phyloP scores from a whole-genome alignment of 2,329 filamentous ascomycete species.

The Phaeophleospora eucalypticola region DNA sequence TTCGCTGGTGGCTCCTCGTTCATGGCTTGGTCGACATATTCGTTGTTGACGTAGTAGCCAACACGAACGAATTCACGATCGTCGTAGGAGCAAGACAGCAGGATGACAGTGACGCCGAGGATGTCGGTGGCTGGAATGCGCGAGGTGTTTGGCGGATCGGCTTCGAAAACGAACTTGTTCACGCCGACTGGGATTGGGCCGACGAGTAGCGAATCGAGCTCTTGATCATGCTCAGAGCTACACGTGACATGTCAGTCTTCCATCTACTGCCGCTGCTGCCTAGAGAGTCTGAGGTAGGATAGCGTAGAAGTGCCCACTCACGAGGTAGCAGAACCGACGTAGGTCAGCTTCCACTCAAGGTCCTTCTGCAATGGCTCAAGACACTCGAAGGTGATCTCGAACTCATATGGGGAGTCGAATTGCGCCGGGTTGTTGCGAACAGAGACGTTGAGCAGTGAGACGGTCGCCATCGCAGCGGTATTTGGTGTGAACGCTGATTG shows the following conservation, averaged over 20 bases:
- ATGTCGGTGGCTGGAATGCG: conserved; percentile 94
- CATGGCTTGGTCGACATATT: conserved; percentile 90
- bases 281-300: no score
- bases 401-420: conserved; percentile 89
- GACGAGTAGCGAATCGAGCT: conserved; percentile 93
- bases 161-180: conserved; percentile 98
- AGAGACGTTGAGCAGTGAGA: conserved; percentile 91
- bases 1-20: conserved; percentile 85
- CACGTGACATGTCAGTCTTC: conserved; percentile 8
- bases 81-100: conserved; percentile 95
- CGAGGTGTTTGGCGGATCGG: conserved; percentile 82
- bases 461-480: conserved; percentile 73
- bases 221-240: conserved; percentile 95
- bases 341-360: conserved; percentile 98
- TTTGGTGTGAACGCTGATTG: neutral
- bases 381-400: conserved; percentile 98
- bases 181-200: conserved; percentile 96
- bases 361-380: conserved; percentile 93
- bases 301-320: no score
- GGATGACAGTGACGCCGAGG: conserved; percentile 92
- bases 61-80: conserved; percentile 95
- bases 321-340: conserved; percentile 97
- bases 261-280: conserved; percentile 4
- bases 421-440: conserved; percentile 95
- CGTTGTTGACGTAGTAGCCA: conserved; percentile 99